These are phyloP conservation scores for Solanum gandarillasii DNA, from an alignment of 257 asterid species.

Conservation along the genomic window DNA sequence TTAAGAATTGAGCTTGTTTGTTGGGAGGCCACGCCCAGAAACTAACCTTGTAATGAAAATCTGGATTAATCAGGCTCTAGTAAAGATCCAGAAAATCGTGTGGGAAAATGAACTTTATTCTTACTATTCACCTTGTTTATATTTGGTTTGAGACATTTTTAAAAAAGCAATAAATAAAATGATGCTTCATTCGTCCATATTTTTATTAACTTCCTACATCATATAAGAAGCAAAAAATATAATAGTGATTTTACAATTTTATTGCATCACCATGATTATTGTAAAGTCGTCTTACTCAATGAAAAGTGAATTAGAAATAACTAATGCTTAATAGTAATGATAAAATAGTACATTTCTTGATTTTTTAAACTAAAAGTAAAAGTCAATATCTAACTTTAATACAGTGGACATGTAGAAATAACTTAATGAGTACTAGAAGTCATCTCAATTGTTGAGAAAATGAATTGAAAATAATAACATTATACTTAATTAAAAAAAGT, in stretches of 20 bases:
- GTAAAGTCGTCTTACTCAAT: background rate
- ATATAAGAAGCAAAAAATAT: background rate
- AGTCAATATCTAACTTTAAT: background rate
- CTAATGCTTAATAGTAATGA: background rate
- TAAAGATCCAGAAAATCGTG: accelerated
- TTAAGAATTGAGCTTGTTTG: background rate
- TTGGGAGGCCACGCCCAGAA: too few species aligned
- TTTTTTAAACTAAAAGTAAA: background rate
- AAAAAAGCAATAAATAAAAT: background rate
- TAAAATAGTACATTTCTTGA: background rate
- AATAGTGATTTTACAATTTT: too few species aligned
- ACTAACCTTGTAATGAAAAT: too few species aligned
- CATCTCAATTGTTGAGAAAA: background rate
- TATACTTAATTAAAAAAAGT: background rate
- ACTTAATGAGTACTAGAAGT: too few species aligned
- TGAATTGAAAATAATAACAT: background rate
- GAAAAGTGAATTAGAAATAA: background rate
- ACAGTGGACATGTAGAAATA: background rate
- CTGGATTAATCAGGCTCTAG: too few species aligned
- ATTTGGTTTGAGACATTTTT: background rate
- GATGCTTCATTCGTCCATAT: background rate
- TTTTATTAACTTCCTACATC: background rate
- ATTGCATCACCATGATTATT: background rate
- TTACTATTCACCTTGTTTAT: background rate
- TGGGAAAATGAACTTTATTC: too few species aligned